phyloP scores from a whole-genome alignment of 768 basidiomycete genomes.

The Suillus fuscotomentosus region DNA sequence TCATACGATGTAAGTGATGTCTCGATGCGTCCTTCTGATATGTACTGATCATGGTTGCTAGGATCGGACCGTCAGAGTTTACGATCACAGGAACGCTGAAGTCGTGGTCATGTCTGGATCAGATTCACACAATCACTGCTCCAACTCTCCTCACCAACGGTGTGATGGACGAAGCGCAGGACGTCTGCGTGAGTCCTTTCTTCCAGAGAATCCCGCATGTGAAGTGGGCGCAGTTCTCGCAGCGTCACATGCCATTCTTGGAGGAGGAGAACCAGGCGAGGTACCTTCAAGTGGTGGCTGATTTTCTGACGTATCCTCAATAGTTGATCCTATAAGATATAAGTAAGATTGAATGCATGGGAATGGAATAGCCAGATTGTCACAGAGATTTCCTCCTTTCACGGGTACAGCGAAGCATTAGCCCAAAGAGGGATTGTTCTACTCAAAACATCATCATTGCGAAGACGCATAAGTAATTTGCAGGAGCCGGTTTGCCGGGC shows the following conservation, averaged over 20 bases:
- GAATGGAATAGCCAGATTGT: not conserved
- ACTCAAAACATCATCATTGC: no score
- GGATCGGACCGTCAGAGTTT: conserved; percentile 27
- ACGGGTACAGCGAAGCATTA: not conserved
- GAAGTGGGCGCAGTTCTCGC: conserved; percentile 27
- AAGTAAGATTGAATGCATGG: not conserved
- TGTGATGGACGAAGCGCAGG: conserved; percentile 30
- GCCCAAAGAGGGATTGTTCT: not conserved
- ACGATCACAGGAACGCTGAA: conserved; percentile 36
- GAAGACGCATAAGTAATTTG: no score
- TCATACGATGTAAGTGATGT: conserved; percentile 15
- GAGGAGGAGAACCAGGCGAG: conserved; percentile 31
- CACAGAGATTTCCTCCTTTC: not conserved
- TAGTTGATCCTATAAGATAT: not conserved
- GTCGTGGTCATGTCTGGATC: conserved; percentile 41
- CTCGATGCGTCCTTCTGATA: conserved; percentile 1
- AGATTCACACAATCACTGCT: conserved; percentile 32
- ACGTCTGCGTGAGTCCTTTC: conserved; percentile 28
- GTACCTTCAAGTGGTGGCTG: conserved; percentile 36
- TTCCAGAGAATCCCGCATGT: conserved; percentile 25
- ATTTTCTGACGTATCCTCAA: conserved; percentile 26
- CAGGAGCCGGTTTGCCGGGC: no score
- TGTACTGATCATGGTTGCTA: not conserved
- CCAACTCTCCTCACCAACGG: conserved; percentile 37
- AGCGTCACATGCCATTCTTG: conserved; percentile 40